phyloP scores from a whole-genome alignment of 2,329 filamentous ascomycete species.

The Trichoderma sp. region DNA sequence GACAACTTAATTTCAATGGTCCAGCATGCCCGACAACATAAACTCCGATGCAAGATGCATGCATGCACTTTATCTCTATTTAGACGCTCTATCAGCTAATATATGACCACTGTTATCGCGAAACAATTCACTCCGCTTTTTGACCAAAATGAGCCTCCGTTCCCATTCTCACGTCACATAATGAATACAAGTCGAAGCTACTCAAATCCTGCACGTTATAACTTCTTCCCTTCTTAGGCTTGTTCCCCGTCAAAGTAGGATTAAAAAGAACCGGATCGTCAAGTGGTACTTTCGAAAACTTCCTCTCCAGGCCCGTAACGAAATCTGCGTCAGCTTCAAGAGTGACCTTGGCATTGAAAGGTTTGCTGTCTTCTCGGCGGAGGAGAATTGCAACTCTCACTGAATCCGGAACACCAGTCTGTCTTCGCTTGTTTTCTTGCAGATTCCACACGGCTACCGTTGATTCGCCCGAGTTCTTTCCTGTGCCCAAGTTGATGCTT shows the following conservation, averaged over 20 bases:
- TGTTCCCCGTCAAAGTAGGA: not conserved
- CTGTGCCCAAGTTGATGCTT: constrained; percentile 2
- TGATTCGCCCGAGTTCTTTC: not conserved
- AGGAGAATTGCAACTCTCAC: not conserved
- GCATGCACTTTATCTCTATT: not conserved
- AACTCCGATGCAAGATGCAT: not conserved
- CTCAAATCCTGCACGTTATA: not conserved
- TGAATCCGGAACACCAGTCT: not conserved
- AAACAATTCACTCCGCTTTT: not conserved
- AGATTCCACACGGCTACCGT: not conserved
- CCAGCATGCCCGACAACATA: not conserved
- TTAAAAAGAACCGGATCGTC: constrained; percentile 4
- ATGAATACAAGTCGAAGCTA: not conserved
- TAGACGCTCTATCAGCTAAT: not conserved
- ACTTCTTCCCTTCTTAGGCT: not conserved
- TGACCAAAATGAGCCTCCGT: not conserved
- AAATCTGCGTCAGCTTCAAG: not conserved
- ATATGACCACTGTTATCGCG: not conserved
- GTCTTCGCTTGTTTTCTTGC: not conserved
- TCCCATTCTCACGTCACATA: constrained; percentile 1
- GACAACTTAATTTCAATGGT: not conserved
- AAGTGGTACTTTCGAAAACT: not conserved
- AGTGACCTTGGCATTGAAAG: constrained; percentile 7
- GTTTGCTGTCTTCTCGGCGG: not conserved
- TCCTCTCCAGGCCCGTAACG: not conserved